Evolutionary conservation across 768 basidiomycete species (phyloP).

Genomic region (Boletellus emodensis): DNA sequence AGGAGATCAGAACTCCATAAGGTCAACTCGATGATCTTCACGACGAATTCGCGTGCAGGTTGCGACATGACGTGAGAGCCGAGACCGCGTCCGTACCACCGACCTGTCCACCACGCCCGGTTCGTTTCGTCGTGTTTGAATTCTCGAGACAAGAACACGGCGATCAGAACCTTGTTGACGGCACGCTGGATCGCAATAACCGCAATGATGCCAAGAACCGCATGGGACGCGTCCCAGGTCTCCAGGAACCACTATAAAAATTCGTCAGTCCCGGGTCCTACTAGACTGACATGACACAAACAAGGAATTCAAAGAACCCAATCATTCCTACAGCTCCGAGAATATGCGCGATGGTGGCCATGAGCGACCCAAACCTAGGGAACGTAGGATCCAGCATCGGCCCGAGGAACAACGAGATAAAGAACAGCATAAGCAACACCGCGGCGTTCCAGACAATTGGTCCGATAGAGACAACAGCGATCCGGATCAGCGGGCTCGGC

Average conservation of each 20-base stretch:
- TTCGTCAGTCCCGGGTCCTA: conserved; percentile 10
- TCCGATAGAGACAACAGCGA: conserved; percentile 88
- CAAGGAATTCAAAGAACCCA: conserved; percentile 95
- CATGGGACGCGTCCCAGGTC: conserved; percentile 86
- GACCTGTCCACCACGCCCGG: conserved; percentile 97
- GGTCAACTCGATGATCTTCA: conserved; percentile 96
- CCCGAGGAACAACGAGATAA: conserved; percentile 88
- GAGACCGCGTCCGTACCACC: conserved; percentile 94
- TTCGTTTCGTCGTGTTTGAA: conserved; percentile 99
- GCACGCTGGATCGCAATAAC: conserved; percentile 91
- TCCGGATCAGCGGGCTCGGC: conserved; percentile 85
- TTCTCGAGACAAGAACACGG: conserved; percentile 92
- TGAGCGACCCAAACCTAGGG: conserved; percentile 87
- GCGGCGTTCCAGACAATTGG: conserved; percentile 96
- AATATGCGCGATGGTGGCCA: conserved; percentile 86
- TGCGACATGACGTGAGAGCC: conserved; percentile 94
- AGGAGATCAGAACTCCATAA: conserved; percentile 95
- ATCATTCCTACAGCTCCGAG: conserved; percentile 82
- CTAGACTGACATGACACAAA: conserved; percentile 36
- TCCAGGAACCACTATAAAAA: conserved; percentile 84
- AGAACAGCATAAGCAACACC: conserved; percentile 79
- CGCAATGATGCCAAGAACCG: conserved; percentile 88
- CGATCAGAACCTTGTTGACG: conserved; percentile 89
- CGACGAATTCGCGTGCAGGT: conserved; percentile 93
- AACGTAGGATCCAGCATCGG: conserved; percentile 82